These are phyloP conservation scores for Ophiostoma quercus DNA, from an alignment of 2,329 filamentous ascomycete species.

Conservation along the genomic window DNA sequence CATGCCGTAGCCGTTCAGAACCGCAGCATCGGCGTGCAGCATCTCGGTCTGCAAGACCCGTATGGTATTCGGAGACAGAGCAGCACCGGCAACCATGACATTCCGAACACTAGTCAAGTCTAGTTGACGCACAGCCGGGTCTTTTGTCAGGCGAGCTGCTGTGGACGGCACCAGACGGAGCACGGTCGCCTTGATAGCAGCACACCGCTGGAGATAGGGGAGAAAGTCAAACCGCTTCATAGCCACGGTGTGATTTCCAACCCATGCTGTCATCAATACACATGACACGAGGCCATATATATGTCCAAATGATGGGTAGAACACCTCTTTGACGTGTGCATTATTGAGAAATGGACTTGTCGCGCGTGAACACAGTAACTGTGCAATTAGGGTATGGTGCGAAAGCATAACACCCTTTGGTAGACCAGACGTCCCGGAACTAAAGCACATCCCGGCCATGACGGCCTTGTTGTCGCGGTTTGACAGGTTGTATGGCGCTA, in stretches of 20 bases:
- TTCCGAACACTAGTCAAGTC: not conserved
- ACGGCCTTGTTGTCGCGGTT: slow-evolving; percentile 19
- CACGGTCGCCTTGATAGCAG: not conserved
- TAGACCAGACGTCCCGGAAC: slow-evolving; percentile 45
- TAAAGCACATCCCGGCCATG: slow-evolving; percentile 39
- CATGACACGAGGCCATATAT: not conserved
- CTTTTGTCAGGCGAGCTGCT: not conserved
- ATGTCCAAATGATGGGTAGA: not conserved
- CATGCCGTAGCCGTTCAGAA: not conserved
- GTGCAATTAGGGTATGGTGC: slow-evolving; percentile 40
- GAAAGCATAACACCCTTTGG: slow-evolving; percentile 46
- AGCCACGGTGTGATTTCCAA: not conserved
- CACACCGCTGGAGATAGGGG: not conserved
- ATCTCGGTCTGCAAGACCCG: not conserved
- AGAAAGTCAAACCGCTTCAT: not conserved
- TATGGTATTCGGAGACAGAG: not conserved
- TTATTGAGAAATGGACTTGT: slow-evolving; percentile 2
- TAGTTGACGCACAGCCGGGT: not conserved
- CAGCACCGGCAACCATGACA: not conserved
- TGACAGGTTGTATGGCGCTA: not conserved
- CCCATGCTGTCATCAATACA: not conserved
- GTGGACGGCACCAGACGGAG: not conserved
- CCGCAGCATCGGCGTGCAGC: not conserved
- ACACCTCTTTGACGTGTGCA: not conserved
- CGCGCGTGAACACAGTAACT: not conserved